A percentile compares a stretch with the other conserved stretches of the same genome.
phyloP scores from a whole-genome alignment of 2,329 filamentous ascomycete genomes.

The Onygenales sp. region DNA sequence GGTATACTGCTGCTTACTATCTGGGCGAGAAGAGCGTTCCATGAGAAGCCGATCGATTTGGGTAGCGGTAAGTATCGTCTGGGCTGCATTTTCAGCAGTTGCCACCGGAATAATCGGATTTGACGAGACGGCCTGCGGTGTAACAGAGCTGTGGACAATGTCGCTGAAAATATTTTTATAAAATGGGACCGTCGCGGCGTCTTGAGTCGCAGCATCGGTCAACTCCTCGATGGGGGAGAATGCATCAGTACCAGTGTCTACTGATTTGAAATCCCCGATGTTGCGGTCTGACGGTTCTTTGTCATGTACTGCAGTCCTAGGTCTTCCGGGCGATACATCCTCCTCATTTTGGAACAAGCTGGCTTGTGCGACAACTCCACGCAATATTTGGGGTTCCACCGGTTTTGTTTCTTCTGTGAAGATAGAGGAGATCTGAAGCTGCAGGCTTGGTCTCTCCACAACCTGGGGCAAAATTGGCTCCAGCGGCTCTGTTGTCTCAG shows the following conservation, averaged over 20 bases:
- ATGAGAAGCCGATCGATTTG: conserved; percentile 69
- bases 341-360: conserved; percentile 11
- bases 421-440: conserved; percentile 22
- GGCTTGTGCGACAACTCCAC: background rate
- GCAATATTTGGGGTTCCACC: conserved; percentile 13
- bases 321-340: conserved; percentile 10
- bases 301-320: conserved; percentile 13
- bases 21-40: conserved; percentile 34
- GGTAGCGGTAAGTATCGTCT: conserved; percentile 74
- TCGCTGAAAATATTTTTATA: background rate
- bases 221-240: background rate
- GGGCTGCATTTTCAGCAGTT: conserved; percentile 63
- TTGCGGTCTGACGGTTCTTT: conserved; percentile 6
- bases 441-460: conserved; percentile 8
- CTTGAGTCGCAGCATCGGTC: background rate
- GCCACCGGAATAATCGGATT: conserved; percentile 21
- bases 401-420: conserved; percentile 15
- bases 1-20: background rate
- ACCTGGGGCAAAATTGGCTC: conserved; percentile 14
- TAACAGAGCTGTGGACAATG: background rate
- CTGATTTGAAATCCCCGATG: conserved; percentile 4
- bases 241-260: background rate
- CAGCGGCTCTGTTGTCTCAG: conserved; percentile 19
- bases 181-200: background rate
- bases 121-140: background rate